Percentiles rank a stretch among this genome's conserved stretches.
phyloP scores from a whole-genome alignment of 139 green algal species.

The Diplosphaera chodatii region DNA sequence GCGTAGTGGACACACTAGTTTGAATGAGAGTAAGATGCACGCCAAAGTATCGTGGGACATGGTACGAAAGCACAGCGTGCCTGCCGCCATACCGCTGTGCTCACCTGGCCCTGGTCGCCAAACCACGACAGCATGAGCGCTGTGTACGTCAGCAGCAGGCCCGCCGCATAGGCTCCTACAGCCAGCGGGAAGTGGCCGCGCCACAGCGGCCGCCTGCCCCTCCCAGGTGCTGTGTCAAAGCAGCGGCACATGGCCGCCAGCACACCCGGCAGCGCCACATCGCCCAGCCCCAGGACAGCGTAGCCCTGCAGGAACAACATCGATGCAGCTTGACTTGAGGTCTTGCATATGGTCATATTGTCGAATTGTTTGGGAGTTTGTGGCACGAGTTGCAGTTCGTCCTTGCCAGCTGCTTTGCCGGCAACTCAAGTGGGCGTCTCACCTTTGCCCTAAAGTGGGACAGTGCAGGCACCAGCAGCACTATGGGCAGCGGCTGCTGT shows the following conservation, averaged over 20 bases:
- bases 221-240: slow-evolving; percentile 6
- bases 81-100: neutral
- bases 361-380: no score
- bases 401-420: no score
- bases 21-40: no score
- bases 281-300: slow-evolving; percentile 44
- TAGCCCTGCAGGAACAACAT: slow-evolving; percentile 13
- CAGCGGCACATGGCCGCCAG: slow-evolving; percentile 47
- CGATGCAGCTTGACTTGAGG: no score
- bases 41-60: no score
- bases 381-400: no score
- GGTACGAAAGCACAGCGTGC: no score
- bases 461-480: slow-evolving; percentile 71
- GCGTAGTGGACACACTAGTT: no score
- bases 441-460: neutral
- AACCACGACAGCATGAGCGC: slow-evolving; percentile 55
- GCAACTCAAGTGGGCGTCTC: no score
- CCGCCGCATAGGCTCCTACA: slow-evolving; percentile 54
- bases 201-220: neutral
- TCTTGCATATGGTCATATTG: no score
- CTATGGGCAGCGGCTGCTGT: slow-evolving; percentile 69
- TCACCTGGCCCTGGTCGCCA: slow-evolving; percentile 15
- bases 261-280: slow-evolving; percentile 77
- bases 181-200: slow-evolving; percentile 44
- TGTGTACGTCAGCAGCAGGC: slow-evolving; percentile 77